These are phyloP conservation scores for Paecilomyces niveus DNA, from an alignment of 2,329 filamentous ascomycete species.

Conservation along the genomic window DNA sequence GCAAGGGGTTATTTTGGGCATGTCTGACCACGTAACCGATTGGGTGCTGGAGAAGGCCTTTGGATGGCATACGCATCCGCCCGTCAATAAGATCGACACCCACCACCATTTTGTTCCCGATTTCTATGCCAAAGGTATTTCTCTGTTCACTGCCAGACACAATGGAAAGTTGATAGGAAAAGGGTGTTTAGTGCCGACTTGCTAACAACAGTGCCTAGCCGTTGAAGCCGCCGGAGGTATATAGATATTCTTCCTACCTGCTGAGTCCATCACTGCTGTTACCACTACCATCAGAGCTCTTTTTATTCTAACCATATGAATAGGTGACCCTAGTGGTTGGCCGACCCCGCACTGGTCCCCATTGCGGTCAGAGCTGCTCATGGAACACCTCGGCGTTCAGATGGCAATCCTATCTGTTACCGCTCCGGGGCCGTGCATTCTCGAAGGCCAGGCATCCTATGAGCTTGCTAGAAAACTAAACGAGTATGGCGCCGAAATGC, in stretches of 20 bases:
- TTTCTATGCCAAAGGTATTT: not conserved
- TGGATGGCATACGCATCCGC: conserved; percentile 5
- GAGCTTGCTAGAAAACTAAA: conserved; percentile 20
- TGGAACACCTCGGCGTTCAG: conserved; percentile 4
- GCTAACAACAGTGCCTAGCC: too few species aligned
- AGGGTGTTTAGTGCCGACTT: too few species aligned
- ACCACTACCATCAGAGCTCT: too few species aligned
- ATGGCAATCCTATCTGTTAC: conserved; percentile 22
- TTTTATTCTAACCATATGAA: too few species aligned
- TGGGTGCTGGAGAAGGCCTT: conserved; percentile 13
- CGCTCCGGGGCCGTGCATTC: conserved; percentile 17
- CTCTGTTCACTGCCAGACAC: too few species aligned
- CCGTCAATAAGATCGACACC: not conserved
- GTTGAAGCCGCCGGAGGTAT: not conserved
- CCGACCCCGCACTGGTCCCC: not conserved
- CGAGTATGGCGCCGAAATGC: conserved; percentile 25
- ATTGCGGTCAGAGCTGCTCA: not conserved
- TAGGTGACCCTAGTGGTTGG: not conserved
- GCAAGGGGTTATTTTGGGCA: not conserved
- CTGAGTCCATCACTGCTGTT: too few species aligned
- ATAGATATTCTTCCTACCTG: too few species aligned
- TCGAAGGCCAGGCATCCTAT: conserved; percentile 3
- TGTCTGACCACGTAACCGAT: conserved; percentile 7
- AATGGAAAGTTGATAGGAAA: too few species aligned
- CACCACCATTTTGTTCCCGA: not conserved